A percentile compares a stretch with the other conserved stretches of the same genome.
phyloP scores from a whole-genome alignment of 2,329 filamentous ascomycete species.

The Colletotrichum coccodes region DNA sequence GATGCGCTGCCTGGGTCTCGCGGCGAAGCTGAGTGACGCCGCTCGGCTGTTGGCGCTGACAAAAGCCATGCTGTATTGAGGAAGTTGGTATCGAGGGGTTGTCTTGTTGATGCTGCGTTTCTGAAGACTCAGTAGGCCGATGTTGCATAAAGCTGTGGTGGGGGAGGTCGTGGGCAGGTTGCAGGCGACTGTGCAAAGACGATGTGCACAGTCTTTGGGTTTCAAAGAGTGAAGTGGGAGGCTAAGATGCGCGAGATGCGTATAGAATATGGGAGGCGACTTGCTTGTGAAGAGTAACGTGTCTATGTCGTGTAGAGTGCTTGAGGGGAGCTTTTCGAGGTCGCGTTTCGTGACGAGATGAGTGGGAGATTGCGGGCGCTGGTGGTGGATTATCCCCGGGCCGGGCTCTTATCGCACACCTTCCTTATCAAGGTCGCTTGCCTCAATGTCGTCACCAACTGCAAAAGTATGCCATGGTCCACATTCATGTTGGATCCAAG shows the following conservation, averaged over 20 bases:
- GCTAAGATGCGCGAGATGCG: conserved; percentile 2
- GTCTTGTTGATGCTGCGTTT: conserved; percentile 51
- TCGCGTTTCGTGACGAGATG: conserved; percentile 30
- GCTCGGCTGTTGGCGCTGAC: conserved; percentile 52
- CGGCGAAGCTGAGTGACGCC: conserved; percentile 46
- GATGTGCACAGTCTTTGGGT: conserved; percentile 60
- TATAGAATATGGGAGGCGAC: conserved; percentile 5
- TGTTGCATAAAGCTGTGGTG: conserved; percentile 71
- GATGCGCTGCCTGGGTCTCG: conserved; percentile 48
- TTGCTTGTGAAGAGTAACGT: conserved; percentile 18
- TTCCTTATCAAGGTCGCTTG: neutral
- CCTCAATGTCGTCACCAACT: conserved; percentile 3
- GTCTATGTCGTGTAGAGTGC: conserved; percentile 17
- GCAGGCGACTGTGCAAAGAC: conserved; percentile 60
- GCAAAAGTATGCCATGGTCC: neutral
- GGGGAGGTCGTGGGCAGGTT: conserved; percentile 42
- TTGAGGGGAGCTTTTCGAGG: conserved; percentile 16
- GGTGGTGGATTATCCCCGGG: conserved; percentile 25
- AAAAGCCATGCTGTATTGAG: conserved; percentile 67
- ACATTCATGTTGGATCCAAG: neutral
- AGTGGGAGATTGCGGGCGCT: conserved; percentile 30
- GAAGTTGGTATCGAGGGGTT: conserved; percentile 43
- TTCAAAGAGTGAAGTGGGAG: neutral
- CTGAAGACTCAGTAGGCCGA: conserved; percentile 61
- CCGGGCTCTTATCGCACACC: conserved; percentile 20